Evolutionary conservation across 1,139 yeast genomes (phyloP), one percentile per base, ranked within the genome.

Genomic region (Ogataea hybrid): DNA sequence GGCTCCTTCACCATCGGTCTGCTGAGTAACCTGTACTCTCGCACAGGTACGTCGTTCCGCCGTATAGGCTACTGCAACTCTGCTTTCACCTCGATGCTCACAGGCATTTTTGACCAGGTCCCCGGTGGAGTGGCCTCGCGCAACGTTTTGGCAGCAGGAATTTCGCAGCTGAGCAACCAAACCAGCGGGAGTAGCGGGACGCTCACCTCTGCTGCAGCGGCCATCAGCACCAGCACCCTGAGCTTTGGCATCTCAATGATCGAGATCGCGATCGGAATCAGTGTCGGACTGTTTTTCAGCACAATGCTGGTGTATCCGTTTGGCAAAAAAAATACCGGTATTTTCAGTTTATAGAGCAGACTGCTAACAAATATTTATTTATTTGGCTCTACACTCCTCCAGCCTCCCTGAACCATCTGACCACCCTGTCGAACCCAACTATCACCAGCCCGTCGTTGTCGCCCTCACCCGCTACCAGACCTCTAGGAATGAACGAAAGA

Each of bases 361-460:
- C 9, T 17, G 18, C 9, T 21, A 38, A 16, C n/a, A 25, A n/a
- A n/a, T n/a, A n/a, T n/a, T n/a, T n/a, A 10, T 18, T 10, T 18
- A 30, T 30, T 28, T 14, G 25, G 18, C 32, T 18, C 44, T 41
- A 62, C n/a, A 61, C 72, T 39, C 96, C 96, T 10, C 96, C 95
- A 1, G 97, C 98, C 62, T 89, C 97, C 68, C 98, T 75, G 57
- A 79, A 92, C 97, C 97, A 92, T 50, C 97, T 75, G 14, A 92
- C 68, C n/a, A 90, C 85, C 53, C 87, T 73, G 62, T 90, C 97
- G 47, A 86, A 78, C 37, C 97, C 90, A 7, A 82, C 85, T 12
- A 85, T 82, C 45, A 86, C 90, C 42, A 92, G 63, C 0, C 97
- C 97, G 53, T 84, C 90, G 54, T 88, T 86, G 25, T 74, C 75